phyloP scores from a whole-genome alignment of 2,329 filamentous ascomycete species.

The Nemania serpens region DNA sequence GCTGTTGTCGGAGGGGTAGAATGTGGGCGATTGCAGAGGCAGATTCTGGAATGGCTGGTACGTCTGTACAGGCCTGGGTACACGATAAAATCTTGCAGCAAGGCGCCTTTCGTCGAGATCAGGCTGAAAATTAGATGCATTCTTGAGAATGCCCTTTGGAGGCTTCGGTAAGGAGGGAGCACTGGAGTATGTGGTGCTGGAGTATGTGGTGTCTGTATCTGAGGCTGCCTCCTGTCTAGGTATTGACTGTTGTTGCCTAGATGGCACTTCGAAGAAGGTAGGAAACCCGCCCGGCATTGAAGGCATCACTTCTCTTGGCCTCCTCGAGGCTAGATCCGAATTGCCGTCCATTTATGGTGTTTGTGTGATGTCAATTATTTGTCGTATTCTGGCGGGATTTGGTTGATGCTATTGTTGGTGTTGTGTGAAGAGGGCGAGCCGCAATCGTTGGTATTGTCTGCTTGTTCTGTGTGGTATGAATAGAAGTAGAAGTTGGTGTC shows the following conservation, averaged over 20 bases:
- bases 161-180: constrained; percentile 29
- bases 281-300: constrained; percentile 39
- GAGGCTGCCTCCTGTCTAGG: constrained; percentile 25
- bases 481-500: constrained; percentile 30
- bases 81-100: constrained; percentile 39
- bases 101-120: constrained; percentile 34
- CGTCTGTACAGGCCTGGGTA: constrained; percentile 29
- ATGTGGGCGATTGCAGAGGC: constrained; percentile 36
- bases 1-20: constrained; percentile 38
- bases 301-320: constrained; percentile 32
- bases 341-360: constrained; percentile 17
- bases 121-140: constrained; percentile 25
- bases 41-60: constrained; percentile 20
- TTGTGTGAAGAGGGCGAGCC: constrained; percentile 23
- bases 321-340: constrained; percentile 33
- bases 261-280: constrained; percentile 29
- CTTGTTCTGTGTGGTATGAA: constrained; percentile 26
- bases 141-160: constrained; percentile 40
- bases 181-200: constrained; percentile 4
- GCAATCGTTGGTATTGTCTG: constrained; percentile 27
- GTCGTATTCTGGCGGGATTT: constrained; percentile 36
- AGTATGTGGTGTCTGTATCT: constrained; percentile 36
- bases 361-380: constrained; percentile 19
- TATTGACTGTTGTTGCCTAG: constrained; percentile 21
- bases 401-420: constrained; percentile 22